Evolutionary conservation across 73 alveolate genomes (phyloP), one percentile per base, ranked within the genome.

Genomic region (Symbiodinium pilosum): DNA sequence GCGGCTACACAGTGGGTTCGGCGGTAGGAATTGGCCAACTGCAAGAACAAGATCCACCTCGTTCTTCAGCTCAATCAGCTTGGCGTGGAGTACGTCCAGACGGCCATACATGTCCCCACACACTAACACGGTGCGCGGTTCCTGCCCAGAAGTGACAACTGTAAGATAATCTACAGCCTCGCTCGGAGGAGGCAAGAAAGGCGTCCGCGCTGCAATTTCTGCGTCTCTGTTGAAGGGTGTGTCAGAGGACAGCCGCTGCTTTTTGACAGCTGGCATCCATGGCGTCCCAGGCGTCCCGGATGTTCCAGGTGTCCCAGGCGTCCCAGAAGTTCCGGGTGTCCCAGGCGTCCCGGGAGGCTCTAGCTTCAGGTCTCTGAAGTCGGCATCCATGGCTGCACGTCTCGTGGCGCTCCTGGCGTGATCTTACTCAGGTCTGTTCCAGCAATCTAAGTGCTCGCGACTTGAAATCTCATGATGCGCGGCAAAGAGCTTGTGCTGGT

Each of bases 61-160:
- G 28, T 36, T 56, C 97, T 86, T 91, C 51, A 91, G 2, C 81
- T 91, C 97, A 39, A 91, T 85, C 89, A 91, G 26, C 88, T 91
- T 91, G 40, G 52, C 47, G 21, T 91, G 97, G 41, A 91, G 75
- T 43, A 91, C 20, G 43, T 91, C 97, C 51, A 91, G 52, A 34
- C 84, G 97, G 41, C 97, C 97, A 32, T 84, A 91, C 51, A 91
- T 20, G 36, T 91, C 97, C 36, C 97, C 97, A 24, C 97, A 91
- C 24, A 59, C 52, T 40, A 91, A 32, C 28, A 91, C 54, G 40
- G 43, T 30, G 36, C 77, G 24, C 9, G 87, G 81, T 2, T 30
- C 85, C 26, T 34, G 18, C 41, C 43, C 81, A 6, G 87, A 85
- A n/a, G 84, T 83, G 30, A 91, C 73, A 41, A 69, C 51, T 30